Base-by-base conservation (phyloP, 1,139 yeast genomes). In the Yamadazyma sp. region DNA sequence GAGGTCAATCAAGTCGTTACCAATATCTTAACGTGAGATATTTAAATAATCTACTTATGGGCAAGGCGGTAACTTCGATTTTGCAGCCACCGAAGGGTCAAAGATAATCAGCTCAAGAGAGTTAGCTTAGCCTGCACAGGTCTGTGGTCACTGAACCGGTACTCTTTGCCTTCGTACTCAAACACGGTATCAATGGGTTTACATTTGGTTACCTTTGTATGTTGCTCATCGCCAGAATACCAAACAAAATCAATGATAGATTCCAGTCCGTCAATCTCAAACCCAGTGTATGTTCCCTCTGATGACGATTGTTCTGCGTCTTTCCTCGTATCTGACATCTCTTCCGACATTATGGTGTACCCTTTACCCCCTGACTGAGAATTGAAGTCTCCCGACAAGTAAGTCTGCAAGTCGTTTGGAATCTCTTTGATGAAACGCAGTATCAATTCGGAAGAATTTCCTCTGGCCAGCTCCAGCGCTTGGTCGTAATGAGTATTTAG, bases 401-500 rank as follows among this genome's bases (percentile, higher is more conserved):
- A 58, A 0, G 69, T 65, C 5, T 70, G 71, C 25, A 60, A 59
- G 15, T 50, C 48, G 17, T 62, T 57, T 10, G 64, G 61, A 29
- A 56, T 52, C n/a, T 51, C 50, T 16, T 54, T 49, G 17, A 63
- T 53, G 55, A 68, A 54, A 8, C 60, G 54, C 7, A 64, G 59
- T 28, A 71, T 66, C 17, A 67, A 52, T 8, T 56, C 45, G 8
- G 66, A 55, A 14, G 64, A 53, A 26, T 51, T 48, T 31, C 55
- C 46, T 51, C 76, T 60, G 22, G 74, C 72, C 5, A 8, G 8
- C 5, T 15, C 50, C 62, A 37, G 64, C 64, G 12, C 73, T 62
- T 69, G 71, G 48, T 73, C 79, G 33, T 66, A 58, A 50, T 74
- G 79, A 15, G 75, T 59, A 48, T 73, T 73, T 36, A 72, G 54